A percentile compares a stretch with the other conserved stretches of the same genome.
Evolutionary conservation across 1,284 basidiomycete genomes (phyloP).

Genomic region (Abortiporus biennis): DNA sequence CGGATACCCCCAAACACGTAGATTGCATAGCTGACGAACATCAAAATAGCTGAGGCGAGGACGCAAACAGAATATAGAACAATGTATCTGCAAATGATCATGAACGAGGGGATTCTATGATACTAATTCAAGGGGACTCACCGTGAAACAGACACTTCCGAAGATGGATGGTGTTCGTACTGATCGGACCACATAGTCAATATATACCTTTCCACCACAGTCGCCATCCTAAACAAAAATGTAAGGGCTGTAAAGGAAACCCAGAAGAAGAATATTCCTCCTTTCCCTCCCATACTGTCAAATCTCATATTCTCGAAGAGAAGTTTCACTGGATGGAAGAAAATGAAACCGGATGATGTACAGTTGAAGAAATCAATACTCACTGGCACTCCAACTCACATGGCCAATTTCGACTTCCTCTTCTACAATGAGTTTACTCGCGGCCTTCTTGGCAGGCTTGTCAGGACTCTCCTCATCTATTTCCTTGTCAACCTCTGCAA

Average conservation of each 20-base stretch:
- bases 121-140: conserved; percentile 20
- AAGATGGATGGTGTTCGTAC: conserved; percentile 25
- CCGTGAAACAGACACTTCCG: conserved; percentile 32
- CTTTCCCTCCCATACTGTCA: too few relatives aligned
- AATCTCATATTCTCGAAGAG: conserved; percentile 23
- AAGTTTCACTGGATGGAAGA: conserved; percentile 22
- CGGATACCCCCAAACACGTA: conserved; percentile 35
- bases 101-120: conserved; percentile 19
- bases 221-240: conserved; percentile 9
- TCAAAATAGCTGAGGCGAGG: conserved; percentile 18
- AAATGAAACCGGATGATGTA: conserved; percentile 4
- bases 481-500: conserved; percentile 32
- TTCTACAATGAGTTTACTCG: conserved; percentile 41
- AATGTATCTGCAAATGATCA: conserved; percentile 27
- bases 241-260: conserved; percentile 16
- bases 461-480: conserved; percentile 34
- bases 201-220: background rate
- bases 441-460: conserved; percentile 18
- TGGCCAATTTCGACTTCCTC: conserved; percentile 57
- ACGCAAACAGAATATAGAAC: conserved; percentile 35
- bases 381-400: conserved; percentile 40
- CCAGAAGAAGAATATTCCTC: conserved; percentile 26
- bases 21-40: conserved; percentile 19
- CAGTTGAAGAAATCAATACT: conserved; percentile 10
- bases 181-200: background rate